Evolutionary conservation across 2,329 filamentous ascomycete genomes (phyloP).

Genomic region (Pochonia chlamydosporia): DNA sequence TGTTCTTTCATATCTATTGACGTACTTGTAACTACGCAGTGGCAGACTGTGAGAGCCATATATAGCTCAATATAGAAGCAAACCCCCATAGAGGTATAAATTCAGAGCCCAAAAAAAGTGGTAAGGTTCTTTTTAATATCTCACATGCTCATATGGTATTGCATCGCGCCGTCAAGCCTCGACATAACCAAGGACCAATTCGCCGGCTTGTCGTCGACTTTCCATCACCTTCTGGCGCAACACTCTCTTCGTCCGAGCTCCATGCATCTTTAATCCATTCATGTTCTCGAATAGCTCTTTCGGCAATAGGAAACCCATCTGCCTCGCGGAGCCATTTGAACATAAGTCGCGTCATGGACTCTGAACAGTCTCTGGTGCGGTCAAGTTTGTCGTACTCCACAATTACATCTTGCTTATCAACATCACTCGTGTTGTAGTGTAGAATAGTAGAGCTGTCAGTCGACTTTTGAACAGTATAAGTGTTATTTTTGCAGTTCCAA

Average conservation of each 20-base stretch:
- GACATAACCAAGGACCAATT: neutral
- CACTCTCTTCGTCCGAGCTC: neutral
- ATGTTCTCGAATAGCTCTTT: slow-evolving; percentile 7
- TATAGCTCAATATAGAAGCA: too few relatives aligned
- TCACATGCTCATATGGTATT: neutral
- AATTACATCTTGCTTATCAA: neutral
- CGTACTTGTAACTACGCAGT: too few relatives aligned
- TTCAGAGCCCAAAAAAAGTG: too few relatives aligned
- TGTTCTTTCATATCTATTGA: too few relatives aligned
- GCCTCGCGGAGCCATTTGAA: slow-evolving; percentile 8
- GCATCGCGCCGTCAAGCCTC: neutral
- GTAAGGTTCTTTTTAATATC: too few relatives aligned
- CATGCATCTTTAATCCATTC: slow-evolving; percentile 1
- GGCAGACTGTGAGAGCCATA: too few relatives aligned
- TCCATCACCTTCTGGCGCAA: neutral
- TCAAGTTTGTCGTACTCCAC: neutral
- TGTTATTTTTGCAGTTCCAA: slow-evolving; percentile 7
- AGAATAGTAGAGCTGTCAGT: neutral
- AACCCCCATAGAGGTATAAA: too few relatives aligned
- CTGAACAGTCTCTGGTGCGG: neutral
- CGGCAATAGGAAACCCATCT: slow-evolving; percentile 8
- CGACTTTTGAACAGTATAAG: neutral
- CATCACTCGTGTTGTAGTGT: neutral
- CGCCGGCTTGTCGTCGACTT: neutral
- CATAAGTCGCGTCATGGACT: slow-evolving; percentile 5